Evolutionary conservation across 1,284 basidiomycete species (phyloP).

Genomic region (Cryptococcus amylolentus): DNA sequence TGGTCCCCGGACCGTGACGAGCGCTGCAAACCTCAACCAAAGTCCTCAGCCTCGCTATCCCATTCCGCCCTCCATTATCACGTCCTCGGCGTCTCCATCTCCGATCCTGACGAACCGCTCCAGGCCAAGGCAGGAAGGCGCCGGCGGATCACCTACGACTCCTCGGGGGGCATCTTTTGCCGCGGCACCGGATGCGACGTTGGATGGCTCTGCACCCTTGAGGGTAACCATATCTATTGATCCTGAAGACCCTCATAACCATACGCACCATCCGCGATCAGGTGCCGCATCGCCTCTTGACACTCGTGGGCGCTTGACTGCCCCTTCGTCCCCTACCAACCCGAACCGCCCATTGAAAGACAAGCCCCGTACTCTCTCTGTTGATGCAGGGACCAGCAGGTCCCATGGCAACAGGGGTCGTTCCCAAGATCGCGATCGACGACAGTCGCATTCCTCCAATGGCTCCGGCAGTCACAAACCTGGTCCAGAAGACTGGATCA

Average conservation of each 20-base stretch:
- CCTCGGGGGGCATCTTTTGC: constrained; percentile 17
- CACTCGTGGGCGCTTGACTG: constrained; percentile 9
- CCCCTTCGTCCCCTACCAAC: constrained; percentile 19
- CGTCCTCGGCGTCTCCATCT: constrained; percentile 11
- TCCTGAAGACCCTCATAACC: constrained; percentile 6
- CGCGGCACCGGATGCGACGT: neutral
- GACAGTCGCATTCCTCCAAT: constrained; percentile 33
- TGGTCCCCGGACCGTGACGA: constrained; percentile 22
- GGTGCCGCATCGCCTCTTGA: neutral
- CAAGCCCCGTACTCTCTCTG: constrained; percentile 25
- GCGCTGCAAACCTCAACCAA: neutral
- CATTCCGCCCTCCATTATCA: constrained; percentile 16
- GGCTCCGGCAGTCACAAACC: constrained; percentile 22
- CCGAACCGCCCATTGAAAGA: neutral
- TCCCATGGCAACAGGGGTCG: constrained; percentile 3
- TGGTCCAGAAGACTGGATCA: constrained; percentile 38
- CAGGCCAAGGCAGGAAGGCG: constrained; percentile 2
- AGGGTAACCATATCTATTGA: constrained; percentile 21
- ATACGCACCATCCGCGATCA: too few species aligned
- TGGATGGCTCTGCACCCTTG: constrained; percentile 2
- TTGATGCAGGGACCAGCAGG: constrained; percentile 13
- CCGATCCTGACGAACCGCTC: neutral
- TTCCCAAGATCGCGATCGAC: constrained; percentile 28
- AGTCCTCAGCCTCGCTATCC: neutral
- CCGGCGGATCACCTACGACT: constrained; percentile 22